These are phyloP conservation scores for Lathyrus tuberosus DNA, from an alignment of 306 rosid genomes.

Conservation along the genomic window DNA sequence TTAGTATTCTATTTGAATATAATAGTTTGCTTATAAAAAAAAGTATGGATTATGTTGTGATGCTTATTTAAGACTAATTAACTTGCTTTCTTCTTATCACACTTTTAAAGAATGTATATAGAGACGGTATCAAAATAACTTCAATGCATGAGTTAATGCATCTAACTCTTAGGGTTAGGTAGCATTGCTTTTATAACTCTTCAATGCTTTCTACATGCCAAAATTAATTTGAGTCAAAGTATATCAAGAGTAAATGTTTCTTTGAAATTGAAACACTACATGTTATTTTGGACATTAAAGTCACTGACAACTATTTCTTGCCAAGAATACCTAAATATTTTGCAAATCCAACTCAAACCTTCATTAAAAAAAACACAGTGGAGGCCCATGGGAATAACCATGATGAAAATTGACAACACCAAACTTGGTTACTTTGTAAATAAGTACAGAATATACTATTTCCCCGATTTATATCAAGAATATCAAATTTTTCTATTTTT, in stretches of 20 bases:
- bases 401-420: background rate
- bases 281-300: background rate
- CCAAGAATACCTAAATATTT: background rate
- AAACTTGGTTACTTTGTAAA: no score
- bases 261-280: background rate
- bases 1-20: no score
- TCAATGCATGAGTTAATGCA: background rate
- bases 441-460: no score
- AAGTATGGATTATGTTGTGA: no score
- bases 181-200: conserved; percentile 9
- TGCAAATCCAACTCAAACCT: background rate
- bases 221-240: background rate
- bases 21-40: no score
- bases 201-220: background rate
- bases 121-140: background rate
- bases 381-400: background rate
- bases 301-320: background rate
- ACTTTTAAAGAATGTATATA: no score
- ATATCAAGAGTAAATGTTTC: background rate
- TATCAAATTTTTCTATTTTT: no score
- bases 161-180: background rate
- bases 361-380: background rate
- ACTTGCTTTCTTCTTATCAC: no score
- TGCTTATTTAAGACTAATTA: no score
- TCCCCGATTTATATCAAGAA: no score